Evolutionary conservation across 2,329 filamentous ascomycete species (phyloP).

Genomic region (Dothiorella sarmentorum): DNA sequence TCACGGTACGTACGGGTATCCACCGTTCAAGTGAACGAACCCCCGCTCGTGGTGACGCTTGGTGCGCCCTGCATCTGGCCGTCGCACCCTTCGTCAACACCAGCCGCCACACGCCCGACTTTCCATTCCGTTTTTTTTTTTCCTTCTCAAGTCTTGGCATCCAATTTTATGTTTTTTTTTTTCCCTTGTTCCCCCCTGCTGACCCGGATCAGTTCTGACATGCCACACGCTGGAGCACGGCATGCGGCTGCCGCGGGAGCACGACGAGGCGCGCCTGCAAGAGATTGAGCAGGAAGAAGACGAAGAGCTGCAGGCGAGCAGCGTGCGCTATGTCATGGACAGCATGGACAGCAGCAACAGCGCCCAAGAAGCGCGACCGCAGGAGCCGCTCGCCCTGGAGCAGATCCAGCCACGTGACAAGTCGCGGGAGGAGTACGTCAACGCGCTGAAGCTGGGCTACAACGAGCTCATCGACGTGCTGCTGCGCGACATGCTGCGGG

Average conservation of each 20-base stretch:
- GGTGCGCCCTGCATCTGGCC: not conserved
- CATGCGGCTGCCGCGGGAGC: conserved; percentile 14
- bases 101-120: not conserved
- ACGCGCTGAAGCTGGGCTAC: conserved; percentile 18
- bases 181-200: not conserved
- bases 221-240: conserved; percentile 19
- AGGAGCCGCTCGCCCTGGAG: conserved; percentile 9
- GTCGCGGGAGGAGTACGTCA: conserved; percentile 19
- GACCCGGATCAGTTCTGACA: conserved; percentile 8
- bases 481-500: conserved; percentile 14
- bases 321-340: conserved; percentile 13
- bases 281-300: conserved; percentile 18
- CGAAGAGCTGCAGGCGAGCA: conserved; percentile 9
- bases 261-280: conserved; percentile 14
- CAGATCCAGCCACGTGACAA: conserved; percentile 18
- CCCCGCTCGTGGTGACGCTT: not conserved
- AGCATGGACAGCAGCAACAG: not conserved
- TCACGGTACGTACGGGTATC: conserved; percentile 15
- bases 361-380: not conserved
- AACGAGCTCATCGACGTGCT: conserved; percentile 18
- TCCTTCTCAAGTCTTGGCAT: not conserved
- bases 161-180: not conserved
- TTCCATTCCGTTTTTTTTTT: not conserved
- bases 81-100: not conserved
- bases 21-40: too few species aligned